phyloP scores from a whole-genome alignment of 1,284 basidiomycete genomes.

The Fomitopsis palustris region DNA sequence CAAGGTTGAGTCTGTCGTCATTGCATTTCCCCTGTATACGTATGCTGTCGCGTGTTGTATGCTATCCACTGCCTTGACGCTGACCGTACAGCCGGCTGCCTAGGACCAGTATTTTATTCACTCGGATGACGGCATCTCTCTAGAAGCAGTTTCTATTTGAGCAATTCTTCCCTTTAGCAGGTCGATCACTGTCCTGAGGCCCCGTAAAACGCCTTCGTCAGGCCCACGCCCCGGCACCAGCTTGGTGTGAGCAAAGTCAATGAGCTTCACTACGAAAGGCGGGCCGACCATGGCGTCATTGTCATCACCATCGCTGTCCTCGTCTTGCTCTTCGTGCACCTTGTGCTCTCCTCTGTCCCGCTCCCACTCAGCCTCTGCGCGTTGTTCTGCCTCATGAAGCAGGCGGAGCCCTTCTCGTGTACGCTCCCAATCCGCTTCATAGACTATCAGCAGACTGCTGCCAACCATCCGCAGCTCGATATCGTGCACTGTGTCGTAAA shows the following conservation, averaged over 20 bases:
- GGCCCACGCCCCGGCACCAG: conserved; percentile 70
- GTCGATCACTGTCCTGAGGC: conserved; percentile 59
- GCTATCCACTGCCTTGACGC: background rate
- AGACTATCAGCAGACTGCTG: conserved; percentile 77
- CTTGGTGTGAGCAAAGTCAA: conserved; percentile 92
- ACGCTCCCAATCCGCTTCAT: conserved; percentile 66
- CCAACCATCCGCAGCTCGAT: conserved; percentile 83
- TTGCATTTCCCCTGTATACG: background rate
- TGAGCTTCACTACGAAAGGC: conserved; percentile 72
- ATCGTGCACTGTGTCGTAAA: conserved; percentile 48
- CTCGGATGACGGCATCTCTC: background rate
- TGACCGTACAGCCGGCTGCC: background rate
- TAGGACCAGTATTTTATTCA: background rate
- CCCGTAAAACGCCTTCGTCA: conserved; percentile 75
- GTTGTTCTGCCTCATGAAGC: conserved; percentile 42
- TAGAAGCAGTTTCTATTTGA: conserved; percentile 10
- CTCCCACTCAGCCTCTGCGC: conserved; percentile 21
- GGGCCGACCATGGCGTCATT: conserved; percentile 38
- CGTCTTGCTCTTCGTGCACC: conserved; percentile 31
- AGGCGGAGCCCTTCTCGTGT: conserved; percentile 37
- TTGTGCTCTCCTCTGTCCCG: conserved; percentile 27
- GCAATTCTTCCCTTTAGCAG: conserved; percentile 56
- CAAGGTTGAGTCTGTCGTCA: conserved; percentile 19
- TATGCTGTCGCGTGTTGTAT: conserved; percentile 1
- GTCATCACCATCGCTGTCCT: conserved; percentile 29